Base-by-base conservation (phyloP, 2,329 filamentous ascomycete genomes). In the Microdochium nivale region DNA sequence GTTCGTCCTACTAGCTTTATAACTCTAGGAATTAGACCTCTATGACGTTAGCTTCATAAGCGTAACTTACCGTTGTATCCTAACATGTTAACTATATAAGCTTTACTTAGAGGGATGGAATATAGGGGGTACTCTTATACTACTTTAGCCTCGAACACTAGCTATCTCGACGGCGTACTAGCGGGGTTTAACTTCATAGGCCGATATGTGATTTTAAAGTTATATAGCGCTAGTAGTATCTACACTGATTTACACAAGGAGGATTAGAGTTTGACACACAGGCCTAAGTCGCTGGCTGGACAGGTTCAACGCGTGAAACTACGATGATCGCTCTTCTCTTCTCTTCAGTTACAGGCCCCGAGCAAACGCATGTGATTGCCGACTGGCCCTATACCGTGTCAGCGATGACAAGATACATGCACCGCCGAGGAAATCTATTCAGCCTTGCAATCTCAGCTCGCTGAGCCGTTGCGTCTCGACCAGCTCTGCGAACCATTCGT, bases 211-310 rank as follows among this genome's bases (percentile, higher is more conserved):
- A 44, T 44, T n/a, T 44, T 7, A 19, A 44, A 44, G n/a, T 44
- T n/a, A 19, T n/a, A 44, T 9, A n/a, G 37, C 8, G 16, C 21
- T 8, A 44, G 37, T 8, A 44, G 21, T n/a, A 44, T n/a, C 9
- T 9, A 23, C 37, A 8, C 11, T 48, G 60, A 58, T 9, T 49
- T 58, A 10, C 51, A 56, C 25, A 56, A 59, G 47, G 67, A 67
- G 23, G 54, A 51, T 24, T 52, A 32, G 0, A 66, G 52, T 48
- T 64, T 64, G n/a, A n/a, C n/a, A n/a, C n/a, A n/a, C n/a, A n/a
- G n/a, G n/a, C n/a, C n/a, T n/a, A n/a, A n/a, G n/a, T n/a, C n/a
- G n/a, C n/a, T n/a, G n/a, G n/a, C n/a, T n/a, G n/a, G n/a, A n/a
- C n/a, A n/a, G n/a, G n/a, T n/a, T n/a, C n/a, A n/a, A n/a, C n/a